These are phyloP conservation scores for Aspergillus hiratsukae DNA, from an alignment of 2,329 filamentous ascomycete genomes.

Conservation along the genomic window DNA sequence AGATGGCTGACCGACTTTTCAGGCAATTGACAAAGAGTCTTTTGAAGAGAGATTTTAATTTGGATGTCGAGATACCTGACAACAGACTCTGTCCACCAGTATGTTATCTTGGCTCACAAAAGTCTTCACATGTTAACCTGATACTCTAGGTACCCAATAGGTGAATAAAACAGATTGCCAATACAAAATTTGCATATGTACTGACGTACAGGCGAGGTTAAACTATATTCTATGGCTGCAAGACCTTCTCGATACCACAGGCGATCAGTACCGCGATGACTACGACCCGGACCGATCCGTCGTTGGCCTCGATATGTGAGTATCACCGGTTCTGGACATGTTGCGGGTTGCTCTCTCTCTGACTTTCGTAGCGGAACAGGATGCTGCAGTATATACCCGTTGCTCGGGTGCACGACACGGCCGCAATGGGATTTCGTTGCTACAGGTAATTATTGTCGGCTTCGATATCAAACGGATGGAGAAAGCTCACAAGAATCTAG, in stretches of 20 bases:
- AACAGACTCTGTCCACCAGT: constrained; percentile 86
- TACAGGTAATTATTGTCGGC: constrained; percentile 46
- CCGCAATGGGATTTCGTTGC: constrained; percentile 68
- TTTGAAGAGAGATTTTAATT: constrained; percentile 68
- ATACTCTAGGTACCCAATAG: constrained; percentile 42
- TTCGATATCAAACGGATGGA: background rate
- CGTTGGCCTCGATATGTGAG: constrained; percentile 69
- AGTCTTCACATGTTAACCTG: constrained; percentile 4
- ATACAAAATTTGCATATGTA: background rate
- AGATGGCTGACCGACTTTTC: constrained; percentile 7
- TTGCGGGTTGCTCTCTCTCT: constrained; percentile 5
- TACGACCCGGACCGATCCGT: constrained; percentile 56
- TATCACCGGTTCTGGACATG: constrained; percentile 1
- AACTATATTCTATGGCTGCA: constrained; percentile 93
- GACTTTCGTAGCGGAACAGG: constrained; percentile 64
- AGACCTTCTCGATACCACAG: constrained; percentile 68
- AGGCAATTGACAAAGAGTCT: constrained; percentile 72
- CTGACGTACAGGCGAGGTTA: constrained; percentile 53
- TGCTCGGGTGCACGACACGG: constrained; percentile 68
- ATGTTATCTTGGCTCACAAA: constrained; percentile 15
- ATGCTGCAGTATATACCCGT: constrained; percentile 84
- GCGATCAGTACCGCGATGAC: constrained; percentile 41
- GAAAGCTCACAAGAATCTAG: constrained; percentile 33
- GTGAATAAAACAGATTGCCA: constrained; percentile 19
- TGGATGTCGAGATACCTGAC: constrained; percentile 65